Base-by-base conservation (phyloP, 257 asterid genomes). In the Avicennia marina region DNA sequence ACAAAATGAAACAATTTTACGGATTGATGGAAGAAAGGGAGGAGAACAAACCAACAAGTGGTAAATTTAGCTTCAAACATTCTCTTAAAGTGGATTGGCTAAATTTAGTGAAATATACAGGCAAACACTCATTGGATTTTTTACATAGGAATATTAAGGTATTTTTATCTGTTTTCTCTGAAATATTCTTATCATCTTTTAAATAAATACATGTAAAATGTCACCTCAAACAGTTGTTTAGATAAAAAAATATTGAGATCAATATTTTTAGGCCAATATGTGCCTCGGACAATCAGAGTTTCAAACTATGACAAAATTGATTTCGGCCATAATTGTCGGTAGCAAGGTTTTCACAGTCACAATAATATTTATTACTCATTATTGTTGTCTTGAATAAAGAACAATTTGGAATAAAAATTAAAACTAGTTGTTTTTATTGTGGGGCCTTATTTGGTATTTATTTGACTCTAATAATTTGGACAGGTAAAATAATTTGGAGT, bases 221-320 rank as follows among this genome's bases (percentile, higher is more conserved):
- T 58, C 64, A 43, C 54, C 25, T 43, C 54, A 6, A 27, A 43
- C 42, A 42, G 31, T 58, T 31, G 44, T 58, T 53, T 16, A 16
- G 40, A 31, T 18, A 25, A 24, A 24, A 57, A n/a, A n/a, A n/a
- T n/a, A 24, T 57, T 11, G 7, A 58, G 12, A 3, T 5, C 7
- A 7, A 42, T 42, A 1, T 22, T 41, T 57, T 40, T 2, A 8
- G n/a, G 7, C 12, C 29, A 18, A n/a, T n/a, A 58, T 42, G 24
- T 24, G 42, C 41, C 13, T 27, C 18, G 1, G 24, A 25, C 7
- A 38, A 17, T 32, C 15, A 56, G 47, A n/a, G 15, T 40, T 22
- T 24, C 38, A 24, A 41, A 4, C 6, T 41, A 25, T 41, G 42
- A 42, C 53, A 1, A 39, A 15, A 22, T 39, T 24, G 50, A 39